Percentiles rank a stretch among this genome's conserved stretches.
Evolutionary conservation across 1,284 basidiomycete species (phyloP).

Genomic region (Coniferiporia sulphurascens): DNA sequence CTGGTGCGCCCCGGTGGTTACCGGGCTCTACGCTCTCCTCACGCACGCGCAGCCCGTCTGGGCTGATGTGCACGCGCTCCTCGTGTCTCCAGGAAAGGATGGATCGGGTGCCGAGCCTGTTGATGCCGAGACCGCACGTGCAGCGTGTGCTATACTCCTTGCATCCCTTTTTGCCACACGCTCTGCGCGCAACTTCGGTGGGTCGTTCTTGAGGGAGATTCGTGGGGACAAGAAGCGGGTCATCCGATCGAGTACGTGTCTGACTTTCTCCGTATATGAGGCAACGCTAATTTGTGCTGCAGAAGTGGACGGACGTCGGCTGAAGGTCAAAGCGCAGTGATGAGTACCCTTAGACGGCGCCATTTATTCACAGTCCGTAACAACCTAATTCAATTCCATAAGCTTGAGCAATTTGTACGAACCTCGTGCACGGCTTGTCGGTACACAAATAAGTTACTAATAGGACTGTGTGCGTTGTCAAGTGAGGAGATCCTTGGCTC

Average conservation of each 20-base stretch:
- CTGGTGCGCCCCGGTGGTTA: constrained; percentile 69
- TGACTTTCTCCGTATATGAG: neutral
- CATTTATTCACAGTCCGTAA: no score
- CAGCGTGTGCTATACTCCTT: constrained; percentile 60
- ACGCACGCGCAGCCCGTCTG: constrained; percentile 78
- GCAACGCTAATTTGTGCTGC: neutral
- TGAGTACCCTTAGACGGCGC: neutral
- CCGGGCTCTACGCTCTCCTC: constrained; percentile 65
- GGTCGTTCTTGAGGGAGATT: constrained; percentile 17
- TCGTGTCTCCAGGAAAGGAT: constrained; percentile 32
- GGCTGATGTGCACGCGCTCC: constrained; percentile 52
- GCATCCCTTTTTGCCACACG: constrained; percentile 50
- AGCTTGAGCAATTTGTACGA: no score
- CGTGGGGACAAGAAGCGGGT: constrained; percentile 19
- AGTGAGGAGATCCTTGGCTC: no score
- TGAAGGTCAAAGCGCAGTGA: constrained; percentile 15
- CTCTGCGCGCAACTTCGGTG: constrained; percentile 52
- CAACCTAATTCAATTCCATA: no score
- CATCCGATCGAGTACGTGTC: constrained; percentile 20
- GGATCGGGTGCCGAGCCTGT: constrained; percentile 33
- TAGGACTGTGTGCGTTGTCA: no score
- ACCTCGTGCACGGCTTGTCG: no score
- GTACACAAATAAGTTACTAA: no score
- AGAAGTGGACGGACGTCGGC: constrained; percentile 13
- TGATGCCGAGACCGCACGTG: constrained; percentile 59